Conservation (phyloP, 2,329 filamentous ascomycete species). For the Arthrobotrys pseudoclavata region DNA sequence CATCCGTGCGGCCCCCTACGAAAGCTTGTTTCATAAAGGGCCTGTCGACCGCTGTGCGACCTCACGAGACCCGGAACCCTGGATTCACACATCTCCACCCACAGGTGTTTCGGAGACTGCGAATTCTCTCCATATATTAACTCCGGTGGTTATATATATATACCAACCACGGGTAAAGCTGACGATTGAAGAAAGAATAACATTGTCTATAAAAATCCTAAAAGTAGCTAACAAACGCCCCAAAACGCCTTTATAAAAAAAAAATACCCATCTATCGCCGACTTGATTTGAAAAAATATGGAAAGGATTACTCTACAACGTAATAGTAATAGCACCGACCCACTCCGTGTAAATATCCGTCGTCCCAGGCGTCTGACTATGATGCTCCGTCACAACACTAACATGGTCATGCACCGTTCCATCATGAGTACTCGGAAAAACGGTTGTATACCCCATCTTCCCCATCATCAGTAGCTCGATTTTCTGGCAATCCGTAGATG, state of each 20-base stretch:
- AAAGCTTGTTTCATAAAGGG: conserved; percentile 2
- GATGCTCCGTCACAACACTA: conserved; percentile 21
- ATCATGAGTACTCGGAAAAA: conserved; percentile 25
- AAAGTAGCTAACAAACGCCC: too few relatives aligned
- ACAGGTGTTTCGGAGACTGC: not conserved
- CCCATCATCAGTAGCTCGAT: not conserved
- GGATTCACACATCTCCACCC: not conserved
- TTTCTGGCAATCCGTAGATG: conserved; percentile 19
- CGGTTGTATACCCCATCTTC: not conserved
- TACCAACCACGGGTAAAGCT: too few relatives aligned
- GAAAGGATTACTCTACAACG: not conserved
- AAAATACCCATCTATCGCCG: too few relatives aligned
- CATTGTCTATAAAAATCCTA: too few relatives aligned
- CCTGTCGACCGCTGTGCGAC: not conserved
- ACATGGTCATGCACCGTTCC: conserved; percentile 39
- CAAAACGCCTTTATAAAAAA: too few relatives aligned
- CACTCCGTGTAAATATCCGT: conserved; percentile 36
- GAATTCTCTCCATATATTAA: not conserved
- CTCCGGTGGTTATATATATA: not conserved
- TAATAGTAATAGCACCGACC: conserved; percentile 36
- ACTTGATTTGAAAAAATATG: too few relatives aligned
- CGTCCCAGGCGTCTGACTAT: too few relatives aligned
- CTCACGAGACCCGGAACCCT: not conserved
- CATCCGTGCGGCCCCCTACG: conserved; percentile 1
- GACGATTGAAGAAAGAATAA: too few relatives aligned